Evolutionary conservation across 2,329 filamentous ascomycete genomes (phyloP).

Genomic region (Colletotrichum sp.): DNA sequence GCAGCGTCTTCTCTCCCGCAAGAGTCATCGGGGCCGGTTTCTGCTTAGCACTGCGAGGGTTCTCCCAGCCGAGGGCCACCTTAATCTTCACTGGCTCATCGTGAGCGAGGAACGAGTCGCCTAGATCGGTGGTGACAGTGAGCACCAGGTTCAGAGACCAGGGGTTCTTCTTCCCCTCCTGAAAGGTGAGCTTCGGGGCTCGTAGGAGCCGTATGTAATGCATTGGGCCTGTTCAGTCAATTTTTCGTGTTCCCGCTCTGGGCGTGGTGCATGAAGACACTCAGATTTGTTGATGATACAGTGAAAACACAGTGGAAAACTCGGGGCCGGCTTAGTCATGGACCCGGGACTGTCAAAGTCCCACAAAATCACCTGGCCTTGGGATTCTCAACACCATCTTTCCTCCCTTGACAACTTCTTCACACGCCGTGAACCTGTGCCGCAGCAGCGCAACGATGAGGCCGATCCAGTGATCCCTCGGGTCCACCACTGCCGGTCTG

Average conservation of each 20-base stretch:
- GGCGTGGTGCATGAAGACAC: not conserved
- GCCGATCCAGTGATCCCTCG: not conserved
- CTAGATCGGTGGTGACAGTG: conserved; percentile 63
- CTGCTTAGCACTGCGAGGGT: conserved; percentile 24
- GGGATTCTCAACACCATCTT: not conserved
- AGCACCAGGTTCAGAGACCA: conserved; percentile 49
- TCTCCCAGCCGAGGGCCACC: conserved; percentile 33
- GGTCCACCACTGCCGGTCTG: not conserved
- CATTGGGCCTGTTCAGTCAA: conserved; percentile 40
- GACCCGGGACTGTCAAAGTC: not conserved
- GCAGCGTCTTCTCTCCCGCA: conserved; percentile 20
- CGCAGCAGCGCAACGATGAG: not conserved
- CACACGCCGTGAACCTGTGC: not conserved
- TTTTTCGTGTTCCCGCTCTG: not conserved
- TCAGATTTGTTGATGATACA: not conserved
- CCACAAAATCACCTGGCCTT: not conserved
- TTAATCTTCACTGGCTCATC: conserved; percentile 48
- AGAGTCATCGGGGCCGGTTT: conserved; percentile 26
- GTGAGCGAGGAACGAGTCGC: conserved; percentile 58
- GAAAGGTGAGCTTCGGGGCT: conserved; percentile 42
- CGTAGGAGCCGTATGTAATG: conserved; percentile 63
- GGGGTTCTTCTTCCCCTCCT: conserved; percentile 23
- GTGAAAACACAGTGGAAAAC: not conserved
- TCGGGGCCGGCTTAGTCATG: conserved; percentile 6
- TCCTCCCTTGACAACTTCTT: not conserved